phyloP scores from a whole-genome alignment of 768 basidiomycete genomes.

The Mycena metata region DNA sequence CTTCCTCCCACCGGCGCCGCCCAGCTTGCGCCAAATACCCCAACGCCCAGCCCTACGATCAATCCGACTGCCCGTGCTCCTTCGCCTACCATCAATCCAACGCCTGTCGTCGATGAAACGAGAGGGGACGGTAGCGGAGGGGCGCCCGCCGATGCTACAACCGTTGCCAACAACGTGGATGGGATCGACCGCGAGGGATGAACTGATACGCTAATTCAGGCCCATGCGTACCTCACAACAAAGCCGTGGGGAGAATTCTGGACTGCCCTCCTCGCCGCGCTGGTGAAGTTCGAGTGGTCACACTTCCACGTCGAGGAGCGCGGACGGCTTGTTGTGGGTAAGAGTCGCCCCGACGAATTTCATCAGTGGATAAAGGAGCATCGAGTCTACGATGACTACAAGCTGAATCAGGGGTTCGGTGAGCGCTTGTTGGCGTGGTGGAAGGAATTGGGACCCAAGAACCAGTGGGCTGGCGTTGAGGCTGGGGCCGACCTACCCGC shows the following conservation, averaged over 20 bases:
- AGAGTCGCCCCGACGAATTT: background rate
- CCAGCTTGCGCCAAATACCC: no score
- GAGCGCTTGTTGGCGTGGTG: background rate
- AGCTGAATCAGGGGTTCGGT: background rate
- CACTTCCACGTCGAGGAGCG: background rate
- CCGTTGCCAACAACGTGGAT: background rate
- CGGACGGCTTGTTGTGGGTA: background rate
- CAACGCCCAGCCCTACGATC: no score
- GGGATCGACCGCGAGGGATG: background rate
- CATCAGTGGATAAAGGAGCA: conserved; percentile 6
- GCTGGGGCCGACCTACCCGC: background rate
- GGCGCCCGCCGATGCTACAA: no score
- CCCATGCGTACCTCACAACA: background rate
- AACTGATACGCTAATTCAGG: background rate
- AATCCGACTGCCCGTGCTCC: no score
- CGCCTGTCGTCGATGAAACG: no score
- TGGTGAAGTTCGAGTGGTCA: background rate
- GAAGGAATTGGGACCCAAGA: background rate
- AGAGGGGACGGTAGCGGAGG: no score
- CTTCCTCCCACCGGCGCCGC: no score
- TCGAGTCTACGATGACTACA: background rate
- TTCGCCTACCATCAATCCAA: no score
- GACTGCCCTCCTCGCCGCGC: background rate
- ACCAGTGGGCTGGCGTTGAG: background rate
- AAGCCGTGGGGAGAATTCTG: background rate